phyloP scores from a whole-genome alignment of 1,284 basidiomycete species.

The Hortiboletus rubellus region DNA sequence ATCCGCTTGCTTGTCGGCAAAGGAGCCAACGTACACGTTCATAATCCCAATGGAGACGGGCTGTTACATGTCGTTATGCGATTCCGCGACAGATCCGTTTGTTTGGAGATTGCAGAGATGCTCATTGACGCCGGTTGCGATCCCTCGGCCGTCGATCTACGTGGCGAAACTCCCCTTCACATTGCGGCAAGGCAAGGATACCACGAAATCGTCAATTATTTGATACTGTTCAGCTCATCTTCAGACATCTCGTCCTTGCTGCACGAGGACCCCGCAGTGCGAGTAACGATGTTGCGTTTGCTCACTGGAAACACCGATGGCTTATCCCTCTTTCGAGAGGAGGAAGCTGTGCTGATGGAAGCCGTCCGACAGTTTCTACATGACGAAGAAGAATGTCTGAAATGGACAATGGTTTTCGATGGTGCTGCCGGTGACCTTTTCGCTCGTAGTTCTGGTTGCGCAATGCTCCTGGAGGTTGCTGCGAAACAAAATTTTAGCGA shows the following conservation, averaged over 20 bases:
- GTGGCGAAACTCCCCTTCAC: conserved; percentile 1
- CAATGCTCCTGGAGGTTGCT: neutral
- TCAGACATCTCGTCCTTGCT: neutral
- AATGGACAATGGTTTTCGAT: neutral
- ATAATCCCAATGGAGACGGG: neutral
- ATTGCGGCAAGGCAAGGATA: neutral
- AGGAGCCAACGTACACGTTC: neutral
- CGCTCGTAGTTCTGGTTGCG: neutral
- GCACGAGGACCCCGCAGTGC: rapidly evolving
- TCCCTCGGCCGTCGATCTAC: neutral
- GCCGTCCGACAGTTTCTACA: neutral
- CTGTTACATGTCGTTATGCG: neutral
- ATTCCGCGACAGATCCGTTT: neutral
- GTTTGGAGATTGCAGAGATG: neutral
- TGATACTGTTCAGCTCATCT: neutral
- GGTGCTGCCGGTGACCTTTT: neutral
- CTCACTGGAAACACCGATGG: neutral
- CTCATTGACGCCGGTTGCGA: neutral
- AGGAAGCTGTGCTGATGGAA: neutral
- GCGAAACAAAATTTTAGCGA: neutral
- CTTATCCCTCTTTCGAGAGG: neutral
- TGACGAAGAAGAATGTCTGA: neutral
- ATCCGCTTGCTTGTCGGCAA: conserved; percentile 2
- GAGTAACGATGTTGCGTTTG: neutral
- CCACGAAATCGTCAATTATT: neutral